Conservation (phyloP, 108 stramenopile species). For the Pseudonitzschia multistriata region DNA sequence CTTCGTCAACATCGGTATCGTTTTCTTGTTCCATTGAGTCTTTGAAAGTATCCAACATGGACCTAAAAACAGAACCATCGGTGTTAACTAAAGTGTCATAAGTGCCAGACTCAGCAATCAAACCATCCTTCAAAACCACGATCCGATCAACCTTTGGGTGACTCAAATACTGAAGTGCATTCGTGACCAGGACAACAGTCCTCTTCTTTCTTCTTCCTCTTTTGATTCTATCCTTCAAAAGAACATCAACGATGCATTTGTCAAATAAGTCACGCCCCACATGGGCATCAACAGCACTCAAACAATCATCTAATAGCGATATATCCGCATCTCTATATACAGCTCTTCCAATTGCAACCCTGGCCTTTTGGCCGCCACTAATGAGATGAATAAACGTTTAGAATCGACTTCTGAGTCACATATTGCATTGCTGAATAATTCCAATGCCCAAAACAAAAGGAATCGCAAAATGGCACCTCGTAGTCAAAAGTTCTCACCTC, state of each 20-base stretch:
- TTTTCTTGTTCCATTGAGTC: slow-evolving; percentile 28
- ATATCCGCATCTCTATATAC: slow-evolving; percentile 90
- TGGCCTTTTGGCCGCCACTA: slow-evolving; percentile 91
- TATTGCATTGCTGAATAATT: too few relatives aligned
- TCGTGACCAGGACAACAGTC: slow-evolving; percentile 89
- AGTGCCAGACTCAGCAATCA: slow-evolving; percentile 79
- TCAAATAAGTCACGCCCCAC: slow-evolving; percentile 90
- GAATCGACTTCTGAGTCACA: too few relatives aligned
- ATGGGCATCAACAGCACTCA: slow-evolving; percentile 93
- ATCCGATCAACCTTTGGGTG: slow-evolving; percentile 68
- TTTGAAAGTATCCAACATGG: slow-evolving; percentile 54
- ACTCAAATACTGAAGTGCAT: slow-evolving; percentile 87
- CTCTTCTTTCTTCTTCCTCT: slow-evolving; percentile 29
- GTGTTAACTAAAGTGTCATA: slow-evolving; percentile 59
- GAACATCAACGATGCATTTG: slow-evolving; percentile 79
- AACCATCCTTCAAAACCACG: slow-evolving; percentile 75
- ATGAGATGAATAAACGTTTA: too few relatives aligned
- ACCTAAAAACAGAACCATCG: slow-evolving; percentile 49
- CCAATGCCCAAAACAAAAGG: too few relatives aligned
- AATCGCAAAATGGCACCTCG: too few relatives aligned
- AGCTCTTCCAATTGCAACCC: slow-evolving; percentile 95
- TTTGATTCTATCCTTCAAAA: slow-evolving; percentile 30
- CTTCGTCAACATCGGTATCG: not conserved
- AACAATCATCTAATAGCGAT: slow-evolving; percentile 89
- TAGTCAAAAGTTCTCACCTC: not conserved